phyloP scores from a whole-genome alignment of 2,329 filamentous ascomycete genomes.

The Verticillium longisporum region DNA sequence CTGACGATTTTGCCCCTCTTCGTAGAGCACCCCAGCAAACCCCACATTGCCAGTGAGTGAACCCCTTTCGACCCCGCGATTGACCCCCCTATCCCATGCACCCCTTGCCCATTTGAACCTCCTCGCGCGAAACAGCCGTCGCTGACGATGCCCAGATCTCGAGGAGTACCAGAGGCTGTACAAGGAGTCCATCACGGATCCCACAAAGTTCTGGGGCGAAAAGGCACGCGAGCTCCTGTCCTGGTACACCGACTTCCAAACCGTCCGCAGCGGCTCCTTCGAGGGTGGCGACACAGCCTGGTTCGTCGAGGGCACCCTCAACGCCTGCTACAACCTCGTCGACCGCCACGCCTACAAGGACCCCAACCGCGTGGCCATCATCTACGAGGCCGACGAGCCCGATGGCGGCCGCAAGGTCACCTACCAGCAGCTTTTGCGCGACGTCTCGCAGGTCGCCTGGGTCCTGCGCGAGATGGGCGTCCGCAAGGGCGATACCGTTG shows the following conservation, averaged over 20 bases:
- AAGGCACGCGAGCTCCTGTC: slow-evolving; percentile 82
- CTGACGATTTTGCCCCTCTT: slow-evolving; percentile 27
- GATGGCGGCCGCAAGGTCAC: slow-evolving; percentile 82
- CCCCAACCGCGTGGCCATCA: slow-evolving; percentile 89
- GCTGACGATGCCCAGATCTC: slow-evolving; percentile 37
- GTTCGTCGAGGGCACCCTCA: slow-evolving; percentile 90
- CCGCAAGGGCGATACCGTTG: slow-evolving; percentile 93
- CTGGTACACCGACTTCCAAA: slow-evolving; percentile 90
- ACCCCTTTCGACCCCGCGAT: slow-evolving; percentile 1
- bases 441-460: slow-evolving; percentile 84
- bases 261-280: slow-evolving; percentile 73
- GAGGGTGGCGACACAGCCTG: slow-evolving; percentile 78
- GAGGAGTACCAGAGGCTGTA: slow-evolving; percentile 64
- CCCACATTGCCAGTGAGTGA: slow-evolving; percentile 56
- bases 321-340: slow-evolving; percentile 95
- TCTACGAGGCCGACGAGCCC: slow-evolving; percentile 95
- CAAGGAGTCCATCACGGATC: slow-evolving; percentile 82
- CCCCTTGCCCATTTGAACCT: not conserved
- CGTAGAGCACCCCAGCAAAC: slow-evolving; percentile 62
- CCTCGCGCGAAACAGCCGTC: not conserved
- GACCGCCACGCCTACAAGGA: slow-evolving; percentile 95
- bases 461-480: slow-evolving; percentile 93
- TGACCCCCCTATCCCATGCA: not conserved
- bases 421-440: slow-evolving; percentile 85
- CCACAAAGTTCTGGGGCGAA: slow-evolving; percentile 82